Base-by-base conservation (phyloP, 2,329 filamentous ascomycete genomes). In the Colletotrichum gigasporum region DNA sequence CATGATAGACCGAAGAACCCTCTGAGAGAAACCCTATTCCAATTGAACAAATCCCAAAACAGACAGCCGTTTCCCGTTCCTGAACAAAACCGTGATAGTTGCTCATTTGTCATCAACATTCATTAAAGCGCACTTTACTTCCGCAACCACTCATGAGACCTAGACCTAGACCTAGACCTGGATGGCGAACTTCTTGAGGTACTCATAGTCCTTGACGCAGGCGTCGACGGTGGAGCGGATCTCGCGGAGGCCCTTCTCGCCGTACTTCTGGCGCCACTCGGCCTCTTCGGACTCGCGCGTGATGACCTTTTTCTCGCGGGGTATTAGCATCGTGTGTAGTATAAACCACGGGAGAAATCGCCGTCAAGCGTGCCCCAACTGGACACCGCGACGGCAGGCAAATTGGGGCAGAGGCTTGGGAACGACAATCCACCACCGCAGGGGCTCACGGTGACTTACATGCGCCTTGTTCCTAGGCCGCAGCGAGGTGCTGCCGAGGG, bases 401-500 rank as follows among this genome's bases (percentile, higher is more conserved):
- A 16, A 32, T 22, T n/a, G 24, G n/a, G 52, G 48, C 57, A 65
- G 35, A 34, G 55, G 22, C 50, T 28, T 16, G 28, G 18, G 30
- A 41, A 39, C 24, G 14, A 24, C 42, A 32, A 28, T 24, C 53
- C 37, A 32, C 24, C 6, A 32, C 51, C 54, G 53, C 52, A 14
- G 4, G 61, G 41, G 32, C 41, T 47, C n/a, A 61, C 30, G 16
- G 32, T 4, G 54, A 77, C 84, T 76, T 78, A 89, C 87, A 75
- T 87, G 83, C 24, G 88, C 85, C 68, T 90, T 84, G 45, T 83
- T 82, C 73, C 92, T 84, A 2, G 92, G 87, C 74, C 90, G 90
- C 72, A 99, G 81, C 66, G 89, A 89, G 35, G 85, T 90, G 74
- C 92, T 97, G 69, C 91, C 84, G 71, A 98, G 92, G 12, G 94